Evolutionary conservation across 257 asterid species (phyloP), one percentile per base, ranked within the genome.

Genomic region (Orobanche coerulescens): DNA sequence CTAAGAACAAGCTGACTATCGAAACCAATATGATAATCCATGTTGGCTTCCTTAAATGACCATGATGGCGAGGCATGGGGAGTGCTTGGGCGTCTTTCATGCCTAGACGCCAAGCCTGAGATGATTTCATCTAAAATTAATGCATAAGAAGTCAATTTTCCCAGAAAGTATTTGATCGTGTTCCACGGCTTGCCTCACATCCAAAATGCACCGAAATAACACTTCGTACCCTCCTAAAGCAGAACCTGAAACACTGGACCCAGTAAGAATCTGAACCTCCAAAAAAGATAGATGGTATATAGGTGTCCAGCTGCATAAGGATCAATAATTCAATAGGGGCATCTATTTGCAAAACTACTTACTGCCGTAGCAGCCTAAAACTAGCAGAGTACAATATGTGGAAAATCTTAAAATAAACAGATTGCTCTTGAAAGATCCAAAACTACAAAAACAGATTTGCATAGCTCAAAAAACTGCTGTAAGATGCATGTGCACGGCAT

Each of bases 1-100:
- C 75, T 55, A 88, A 78, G 78, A 88, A 85, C 86, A 85, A 64
- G 70, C 90, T 69, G 58, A 88, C 86, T 69, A 88, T 60, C 19
- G 90, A 83, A 71, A 88, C 81, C 86, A 88, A 62, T 31, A 83
- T 68, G 26, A 88, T 78, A 56, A 88, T 83, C 96, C 96, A 85
- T 31, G 85, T 85, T 23, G 93, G 96, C 80, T 88, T 88, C 81
- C 74, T 88, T 68, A 76, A 62, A 25, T 81, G 96, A 69, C 78
- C 37, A 7, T 88, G 92, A 62, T 83, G 87, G 65, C 95, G 95
- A 67, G 85, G 64, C 65, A 66, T 76, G 39, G 82, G 86, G 78
- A 81, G 64, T 69, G 81, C 72, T 76, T 76, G 84, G 74, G 73
- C 73, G 71, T 76, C 88, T 68, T 83, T 88, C 81, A 75, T 73